Conservation (phyloP, 768 basidiomycete species). For the Tricholoma flavovirens region DNA sequence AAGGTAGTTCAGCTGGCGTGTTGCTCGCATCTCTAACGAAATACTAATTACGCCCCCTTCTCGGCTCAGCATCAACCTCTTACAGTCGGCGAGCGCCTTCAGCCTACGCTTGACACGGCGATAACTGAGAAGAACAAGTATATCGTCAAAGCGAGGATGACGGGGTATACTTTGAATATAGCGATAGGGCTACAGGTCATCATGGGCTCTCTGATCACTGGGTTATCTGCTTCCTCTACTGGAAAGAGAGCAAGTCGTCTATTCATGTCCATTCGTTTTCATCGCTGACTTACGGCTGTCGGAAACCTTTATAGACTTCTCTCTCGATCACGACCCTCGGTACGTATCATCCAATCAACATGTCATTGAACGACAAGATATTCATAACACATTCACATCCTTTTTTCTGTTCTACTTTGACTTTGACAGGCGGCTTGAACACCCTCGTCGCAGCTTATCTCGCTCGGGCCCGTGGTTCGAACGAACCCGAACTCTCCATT, state of each 20-base stretch:
- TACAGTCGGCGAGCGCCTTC: slow-evolving; percentile 47
- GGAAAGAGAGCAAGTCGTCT: slow-evolving; percentile 35
- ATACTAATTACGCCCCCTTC: background rate
- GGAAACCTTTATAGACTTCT: slow-evolving; percentile 26
- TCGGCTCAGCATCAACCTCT: slow-evolving; percentile 16
- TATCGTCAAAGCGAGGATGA: slow-evolving; percentile 38
- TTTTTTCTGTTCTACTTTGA: background rate
- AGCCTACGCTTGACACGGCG: slow-evolving; percentile 49
- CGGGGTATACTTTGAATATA: slow-evolving; percentile 32
- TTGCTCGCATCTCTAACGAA: background rate
- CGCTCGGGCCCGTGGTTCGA: slow-evolving; percentile 62
- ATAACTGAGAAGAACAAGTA: slow-evolving; percentile 40
- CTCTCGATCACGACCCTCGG: slow-evolving; percentile 34
- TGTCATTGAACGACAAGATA: background rate
- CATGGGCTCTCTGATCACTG: slow-evolving; percentile 64
- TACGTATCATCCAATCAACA: slow-evolving; percentile 10
- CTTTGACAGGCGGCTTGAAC: slow-evolving; percentile 46
- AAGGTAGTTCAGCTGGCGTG: background rate
- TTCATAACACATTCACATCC: background rate
- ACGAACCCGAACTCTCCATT: slow-evolving; percentile 61
- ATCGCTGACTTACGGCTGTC: background rate
- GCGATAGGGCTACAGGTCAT: slow-evolving; percentile 63
- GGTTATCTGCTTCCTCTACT: slow-evolving; percentile 44
- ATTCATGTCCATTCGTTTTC: background rate
- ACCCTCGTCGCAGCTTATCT: slow-evolving; percentile 70